Evolutionary conservation across 179 eudicot genomes (phyloP).

Genomic region (Drosera spatulata): DNA sequence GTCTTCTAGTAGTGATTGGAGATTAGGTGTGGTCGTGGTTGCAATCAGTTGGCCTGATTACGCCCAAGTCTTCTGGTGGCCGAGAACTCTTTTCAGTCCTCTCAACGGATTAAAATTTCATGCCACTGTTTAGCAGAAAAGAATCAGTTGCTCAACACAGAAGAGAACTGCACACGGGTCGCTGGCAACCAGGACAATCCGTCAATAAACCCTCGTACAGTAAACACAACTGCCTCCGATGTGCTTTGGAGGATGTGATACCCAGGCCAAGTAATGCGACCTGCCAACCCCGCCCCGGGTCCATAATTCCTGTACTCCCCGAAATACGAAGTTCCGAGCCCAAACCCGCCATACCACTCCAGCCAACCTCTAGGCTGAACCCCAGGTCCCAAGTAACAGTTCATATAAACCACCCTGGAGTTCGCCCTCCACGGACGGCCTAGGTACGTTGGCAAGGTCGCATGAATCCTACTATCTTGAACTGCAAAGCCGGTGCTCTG

Average conservation of each 20-base stretch:
- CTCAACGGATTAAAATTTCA: no score
- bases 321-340: conserved; percentile 57
- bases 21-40: no score
- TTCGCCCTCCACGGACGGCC: conserved; percentile 91
- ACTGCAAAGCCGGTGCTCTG: conserved; percentile 80
- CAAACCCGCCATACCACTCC: conserved; percentile 83
- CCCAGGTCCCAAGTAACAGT: conserved; percentile 48
- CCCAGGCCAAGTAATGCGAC: conserved; percentile 82
- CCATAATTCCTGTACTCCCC: conserved; percentile 90
- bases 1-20: no score
- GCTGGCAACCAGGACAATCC: conserved; percentile 88
- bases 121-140: no score
- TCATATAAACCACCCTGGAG: conserved; percentile 71
- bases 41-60: no score
- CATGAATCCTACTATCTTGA: conserved; percentile 65
- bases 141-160: conserved; percentile 26
- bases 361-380: conserved; percentile 93
- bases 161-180: conserved; percentile 71
- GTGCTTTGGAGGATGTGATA: conserved; percentile 48
- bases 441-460: conserved; percentile 60
- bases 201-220: conserved; percentile 55
- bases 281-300: conserved; percentile 45
- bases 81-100: no score
- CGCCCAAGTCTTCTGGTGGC: no score
- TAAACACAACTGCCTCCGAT: conserved; percentile 48